These are phyloP conservation scores for Pleurotus salmoneostramineus DNA, from an alignment of 768 basidiomycete species.

Conservation along the genomic window DNA sequence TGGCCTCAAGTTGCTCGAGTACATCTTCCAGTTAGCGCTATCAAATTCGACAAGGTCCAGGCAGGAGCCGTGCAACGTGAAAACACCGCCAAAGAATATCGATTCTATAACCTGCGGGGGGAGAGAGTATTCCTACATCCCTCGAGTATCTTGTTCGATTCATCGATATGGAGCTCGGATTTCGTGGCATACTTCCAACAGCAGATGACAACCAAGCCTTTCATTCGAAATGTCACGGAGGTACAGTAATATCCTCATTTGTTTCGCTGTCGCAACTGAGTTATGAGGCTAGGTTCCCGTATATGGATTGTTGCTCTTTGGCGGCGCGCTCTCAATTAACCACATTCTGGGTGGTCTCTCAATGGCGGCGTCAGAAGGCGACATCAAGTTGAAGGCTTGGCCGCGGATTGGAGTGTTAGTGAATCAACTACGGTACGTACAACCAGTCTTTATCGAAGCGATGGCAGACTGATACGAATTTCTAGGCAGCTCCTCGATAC, in stretches of 20 bases:
- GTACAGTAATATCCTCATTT: conserved; percentile 27
- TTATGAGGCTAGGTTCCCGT: conserved; percentile 60
- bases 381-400: conserved; percentile 71
- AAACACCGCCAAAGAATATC: conserved; percentile 80
- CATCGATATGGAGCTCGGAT: conserved; percentile 68
- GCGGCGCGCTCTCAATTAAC: conserved; percentile 74
- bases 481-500: conserved; percentile 54
- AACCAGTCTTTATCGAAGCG: not conserved
- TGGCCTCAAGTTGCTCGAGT: conserved; percentile 84
- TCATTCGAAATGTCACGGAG: conserved; percentile 84
- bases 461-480: not conserved
- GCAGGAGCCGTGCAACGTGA: conserved; percentile 83
- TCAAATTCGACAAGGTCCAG: conserved; percentile 84
- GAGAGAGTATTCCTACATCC: conserved; percentile 80
- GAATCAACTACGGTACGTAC: conserved; percentile 72
- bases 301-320: conserved; percentile 83
- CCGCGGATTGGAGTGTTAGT: conserved; percentile 90
- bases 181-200: conserved; percentile 86
- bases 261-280: not conserved
- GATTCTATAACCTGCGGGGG: conserved; percentile 67
- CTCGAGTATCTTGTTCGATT: conserved; percentile 71
- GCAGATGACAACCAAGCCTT: conserved; percentile 78
- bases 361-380: conserved; percentile 47
- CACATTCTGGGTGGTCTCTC: conserved; percentile 78
- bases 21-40: conserved; percentile 63